These are phyloP conservation scores for Mycena chlorophos DNA, from an alignment of 768 basidiomycete species.

Conservation along the genomic window DNA sequence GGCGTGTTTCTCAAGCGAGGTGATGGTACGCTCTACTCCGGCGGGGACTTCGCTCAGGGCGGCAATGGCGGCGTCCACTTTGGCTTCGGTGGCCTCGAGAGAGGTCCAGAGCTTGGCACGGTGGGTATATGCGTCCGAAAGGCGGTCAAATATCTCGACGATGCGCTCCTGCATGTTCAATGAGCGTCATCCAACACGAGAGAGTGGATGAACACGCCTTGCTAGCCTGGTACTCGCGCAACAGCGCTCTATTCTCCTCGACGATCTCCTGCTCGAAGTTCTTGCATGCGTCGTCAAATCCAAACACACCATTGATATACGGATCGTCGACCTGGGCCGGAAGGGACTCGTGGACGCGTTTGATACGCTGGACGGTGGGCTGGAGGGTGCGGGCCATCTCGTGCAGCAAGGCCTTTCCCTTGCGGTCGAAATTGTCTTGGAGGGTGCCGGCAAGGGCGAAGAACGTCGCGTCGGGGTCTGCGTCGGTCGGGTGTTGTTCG, in stretches of 20 bases:
- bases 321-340: slow-evolving; percentile 39
- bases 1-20: slow-evolving; percentile 53
- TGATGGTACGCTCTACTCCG: slow-evolving; percentile 53
- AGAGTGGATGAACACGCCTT: slow-evolving; percentile 32
- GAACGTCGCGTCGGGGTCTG: background rate
- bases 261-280: slow-evolving; percentile 47
- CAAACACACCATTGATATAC: slow-evolving; percentile 45
- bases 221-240: slow-evolving; percentile 37
- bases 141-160: slow-evolving; percentile 40
- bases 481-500: background rate
- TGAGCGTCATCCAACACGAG: slow-evolving; percentile 1
- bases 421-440: background rate
- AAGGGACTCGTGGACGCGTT: slow-evolving; percentile 32
- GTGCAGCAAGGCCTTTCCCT: background rate
- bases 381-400: background rate
- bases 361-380: background rate
- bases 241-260: slow-evolving; percentile 45
- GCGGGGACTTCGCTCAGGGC: slow-evolving; percentile 47
- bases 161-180: slow-evolving; percentile 41
- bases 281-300: slow-evolving; percentile 58
- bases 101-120: slow-evolving; percentile 53
- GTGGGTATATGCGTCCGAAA: slow-evolving; percentile 48
- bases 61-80: slow-evolving; percentile 48
- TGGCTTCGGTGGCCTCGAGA: slow-evolving; percentile 41
- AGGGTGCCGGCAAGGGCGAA: background rate